These are phyloP conservation scores for Cymbopogon flexuosus DNA, from an alignment of 202 grass and related monocot genomes.

Conservation along the genomic window DNA sequence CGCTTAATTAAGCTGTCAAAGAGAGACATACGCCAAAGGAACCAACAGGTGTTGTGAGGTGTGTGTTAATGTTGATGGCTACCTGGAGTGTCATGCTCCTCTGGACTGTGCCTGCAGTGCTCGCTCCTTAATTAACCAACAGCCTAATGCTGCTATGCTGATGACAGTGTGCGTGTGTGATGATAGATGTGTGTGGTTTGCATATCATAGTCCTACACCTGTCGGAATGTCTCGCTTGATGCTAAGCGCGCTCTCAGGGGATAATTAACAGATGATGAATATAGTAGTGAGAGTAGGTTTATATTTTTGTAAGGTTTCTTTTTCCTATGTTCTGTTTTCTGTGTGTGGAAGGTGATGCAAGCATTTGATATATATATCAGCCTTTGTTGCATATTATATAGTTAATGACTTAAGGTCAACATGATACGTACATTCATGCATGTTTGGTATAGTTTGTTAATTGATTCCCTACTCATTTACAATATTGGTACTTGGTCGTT, in stretches of 20 bases:
- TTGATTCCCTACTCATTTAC: background rate
- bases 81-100: constrained; percentile 19
- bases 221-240: constrained; percentile 4
- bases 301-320: background rate
- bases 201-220: constrained; percentile 34
- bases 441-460: background rate
- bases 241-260: background rate
- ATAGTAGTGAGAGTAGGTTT: background rate
- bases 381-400: background rate
- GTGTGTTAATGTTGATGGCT: constrained; percentile 4
- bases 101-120: background rate
- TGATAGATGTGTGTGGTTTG: constrained; percentile 32
- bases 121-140: constrained; percentile 19
- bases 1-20: background rate
- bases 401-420: background rate
- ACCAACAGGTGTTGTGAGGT: background rate
- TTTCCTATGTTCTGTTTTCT: background rate
- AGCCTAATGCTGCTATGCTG: background rate
- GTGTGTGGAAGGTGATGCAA: background rate
- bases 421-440: constrained; percentile 5
- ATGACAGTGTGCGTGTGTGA: background rate
- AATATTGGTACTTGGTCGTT: background rate
- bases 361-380: background rate
- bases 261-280: background rate
- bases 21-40: background rate